phyloP scores from a whole-genome alignment of 1,284 basidiomycete genomes.

The Calocybe gambosa region DNA sequence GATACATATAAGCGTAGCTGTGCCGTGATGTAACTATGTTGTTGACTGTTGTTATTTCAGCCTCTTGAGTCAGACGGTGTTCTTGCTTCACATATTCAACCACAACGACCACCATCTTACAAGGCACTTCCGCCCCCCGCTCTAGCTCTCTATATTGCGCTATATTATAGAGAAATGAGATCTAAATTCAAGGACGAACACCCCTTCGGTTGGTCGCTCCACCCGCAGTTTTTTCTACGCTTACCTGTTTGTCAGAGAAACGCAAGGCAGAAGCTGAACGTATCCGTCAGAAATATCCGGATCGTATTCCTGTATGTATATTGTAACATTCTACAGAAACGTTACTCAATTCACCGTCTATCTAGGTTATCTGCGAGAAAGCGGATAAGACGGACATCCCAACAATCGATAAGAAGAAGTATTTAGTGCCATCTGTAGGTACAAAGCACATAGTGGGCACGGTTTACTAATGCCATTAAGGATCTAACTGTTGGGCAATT shows the following conservation, averaged over 20 bases:
- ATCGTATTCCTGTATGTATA: constrained; percentile 89
- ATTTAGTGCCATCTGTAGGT: constrained; percentile 91
- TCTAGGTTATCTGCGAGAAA: constrained; percentile 98
- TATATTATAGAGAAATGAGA: constrained; percentile 52
- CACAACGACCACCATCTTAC: neutral
- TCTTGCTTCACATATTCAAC: neutral
- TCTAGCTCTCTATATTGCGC: neutral
- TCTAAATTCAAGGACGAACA: constrained; percentile 99
- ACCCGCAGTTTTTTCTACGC: constrained; percentile 24
- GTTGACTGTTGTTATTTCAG: neutral
- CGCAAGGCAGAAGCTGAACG: constrained; percentile 97
- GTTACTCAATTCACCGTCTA: constrained; percentile 10
- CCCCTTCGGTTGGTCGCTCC: constrained; percentile 74
- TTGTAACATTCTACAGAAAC: neutral
- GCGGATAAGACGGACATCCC: constrained; percentile 98
- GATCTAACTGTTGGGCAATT: constrained; percentile 99
- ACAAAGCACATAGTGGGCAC: neutral
- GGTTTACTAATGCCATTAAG: constrained; percentile 34
- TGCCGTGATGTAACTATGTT: neutral
- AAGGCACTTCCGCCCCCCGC: neutral
- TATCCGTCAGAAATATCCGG: constrained; percentile 97
- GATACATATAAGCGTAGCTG: no score
- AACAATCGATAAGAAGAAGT: constrained; percentile 99
- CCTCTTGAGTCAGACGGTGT: neutral
- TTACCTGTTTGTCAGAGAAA: constrained; percentile 66